These are phyloP conservation scores for Monosporascus ibericus DNA, from an alignment of 2,329 filamentous ascomycete species.

Conservation along the genomic window DNA sequence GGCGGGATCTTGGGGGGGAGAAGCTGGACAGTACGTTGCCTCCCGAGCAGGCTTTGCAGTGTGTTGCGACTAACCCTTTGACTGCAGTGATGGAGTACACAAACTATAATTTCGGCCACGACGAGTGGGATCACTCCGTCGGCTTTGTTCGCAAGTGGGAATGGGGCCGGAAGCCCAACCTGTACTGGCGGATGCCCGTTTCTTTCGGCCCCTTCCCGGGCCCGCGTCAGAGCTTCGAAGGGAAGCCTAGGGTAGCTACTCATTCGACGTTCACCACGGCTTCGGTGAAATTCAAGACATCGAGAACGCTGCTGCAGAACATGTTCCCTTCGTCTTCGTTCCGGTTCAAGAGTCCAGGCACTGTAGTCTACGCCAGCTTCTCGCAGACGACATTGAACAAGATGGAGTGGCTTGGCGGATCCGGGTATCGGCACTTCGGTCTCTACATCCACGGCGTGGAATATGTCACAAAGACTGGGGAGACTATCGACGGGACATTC, in stretches of 20 bases:
- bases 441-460: conserved; percentile 58
- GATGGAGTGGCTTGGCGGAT: conserved; percentile 56
- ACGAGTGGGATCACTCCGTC: conserved; percentile 50
- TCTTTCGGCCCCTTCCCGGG: too few relatives aligned
- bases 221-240: conserved; percentile 28
- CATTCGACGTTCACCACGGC: conserved; percentile 36
- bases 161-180: too few relatives aligned
- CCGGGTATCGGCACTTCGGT: conserved; percentile 51
- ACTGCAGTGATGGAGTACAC: conserved; percentile 33
- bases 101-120: conserved; percentile 50
- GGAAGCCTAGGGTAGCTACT: conserved; percentile 36
- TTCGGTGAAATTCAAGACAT: conserved; percentile 44
- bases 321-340: conserved; percentile 37
- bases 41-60: conserved; percentile 6
- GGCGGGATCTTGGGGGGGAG: conserved; percentile 36
- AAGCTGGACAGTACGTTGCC: conserved; percentile 7
- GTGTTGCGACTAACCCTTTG: too few relatives aligned
- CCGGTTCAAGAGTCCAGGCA: conserved; percentile 36
- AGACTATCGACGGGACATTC: conserved; percentile 43
- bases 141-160: conserved; percentile 19
- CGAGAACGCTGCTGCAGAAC: conserved; percentile 40
- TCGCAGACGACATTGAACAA: conserved; percentile 37
- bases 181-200: too few relatives aligned
- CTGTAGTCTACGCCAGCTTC: conserved; percentile 37
- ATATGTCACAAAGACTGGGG: conserved; percentile 45